Evolutionary conservation across 2,329 filamentous ascomycete species (phyloP).

Genomic region (Cordyceps cateniannulata): DNA sequence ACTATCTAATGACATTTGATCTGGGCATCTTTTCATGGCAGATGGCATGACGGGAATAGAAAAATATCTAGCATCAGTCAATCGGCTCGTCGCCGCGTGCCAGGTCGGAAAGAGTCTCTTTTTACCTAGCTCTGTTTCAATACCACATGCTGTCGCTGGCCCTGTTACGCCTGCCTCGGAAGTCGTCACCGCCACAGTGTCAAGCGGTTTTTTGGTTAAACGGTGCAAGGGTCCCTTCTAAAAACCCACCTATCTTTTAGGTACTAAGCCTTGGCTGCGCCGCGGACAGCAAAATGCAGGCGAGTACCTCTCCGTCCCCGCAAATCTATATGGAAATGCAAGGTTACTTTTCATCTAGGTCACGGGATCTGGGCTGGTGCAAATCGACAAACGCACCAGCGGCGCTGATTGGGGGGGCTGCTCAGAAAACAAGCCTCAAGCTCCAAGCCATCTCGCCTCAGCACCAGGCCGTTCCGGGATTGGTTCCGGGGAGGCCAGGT

Average conservation of each 20-base stretch:
- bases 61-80: too few relatives aligned
- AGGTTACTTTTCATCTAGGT: not conserved
- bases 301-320: not conserved
- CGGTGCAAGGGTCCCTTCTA: not conserved
- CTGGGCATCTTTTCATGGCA: too few relatives aligned
- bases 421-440: not conserved
- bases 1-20: too few relatives aligned
- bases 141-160: not conserved
- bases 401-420: not conserved
- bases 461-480: slow-evolving; percentile 3
- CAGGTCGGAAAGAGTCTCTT: not conserved
- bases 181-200: slow-evolving; percentile 2
- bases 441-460: not conserved
- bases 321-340: not conserved
- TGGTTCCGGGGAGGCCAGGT: slow-evolving; percentile 1
- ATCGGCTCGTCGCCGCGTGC: too few relatives aligned
- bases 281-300: not conserved
- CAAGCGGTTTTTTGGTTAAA: not conserved
- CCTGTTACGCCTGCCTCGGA: not conserved
- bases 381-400: not conserved
- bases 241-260: not conserved
- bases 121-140: not conserved
- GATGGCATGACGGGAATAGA: too few relatives aligned
- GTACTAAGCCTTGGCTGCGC: not conserved
- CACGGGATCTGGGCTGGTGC: not conserved